Evolutionary conservation across 129 eudicot genomes (phyloP).

Genomic region (Rutidosis leptorrhynchoides): DNA sequence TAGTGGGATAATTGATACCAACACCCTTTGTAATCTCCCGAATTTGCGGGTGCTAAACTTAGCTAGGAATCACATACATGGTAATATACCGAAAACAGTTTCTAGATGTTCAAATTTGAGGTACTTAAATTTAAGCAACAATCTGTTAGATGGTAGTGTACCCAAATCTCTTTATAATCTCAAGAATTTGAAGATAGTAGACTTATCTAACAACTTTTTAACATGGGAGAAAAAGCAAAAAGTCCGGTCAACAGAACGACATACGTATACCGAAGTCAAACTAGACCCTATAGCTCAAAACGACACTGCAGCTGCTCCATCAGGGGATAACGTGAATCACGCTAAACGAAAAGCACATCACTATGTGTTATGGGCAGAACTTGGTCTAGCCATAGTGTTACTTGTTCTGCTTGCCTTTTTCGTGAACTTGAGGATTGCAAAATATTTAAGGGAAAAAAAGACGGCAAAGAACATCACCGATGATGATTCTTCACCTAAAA

Average conservation of each 20-base stretch:
- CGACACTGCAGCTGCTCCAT: conserved; percentile 15
- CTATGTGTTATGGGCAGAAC: conserved; percentile 11
- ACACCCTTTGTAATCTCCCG: conserved; percentile 37
- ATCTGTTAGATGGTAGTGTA: conserved; percentile 31
- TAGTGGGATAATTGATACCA: conserved; percentile 35
- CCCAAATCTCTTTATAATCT: conserved; percentile 23
- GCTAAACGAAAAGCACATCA: background rate
- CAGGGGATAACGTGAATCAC: background rate
- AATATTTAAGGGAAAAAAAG: conserved; percentile 24
- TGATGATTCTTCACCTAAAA: conserved; percentile 23
- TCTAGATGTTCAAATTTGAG: conserved; percentile 26
- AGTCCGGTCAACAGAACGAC: background rate
- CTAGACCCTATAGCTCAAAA: background rate
- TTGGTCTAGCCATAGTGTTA: conserved; percentile 33
- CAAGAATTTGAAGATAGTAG: conserved; percentile 29
- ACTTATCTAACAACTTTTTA: conserved; percentile 29
- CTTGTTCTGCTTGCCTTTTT: conserved; percentile 28
- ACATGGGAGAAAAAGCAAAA: background rate
- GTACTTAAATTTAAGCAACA: conserved; percentile 35
- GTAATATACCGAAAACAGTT: conserved; percentile 29
- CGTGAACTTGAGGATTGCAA: conserved; percentile 19
- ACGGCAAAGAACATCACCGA: background rate
- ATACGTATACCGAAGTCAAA: background rate
- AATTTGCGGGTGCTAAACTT: conserved; percentile 34
- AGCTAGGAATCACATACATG: conserved; percentile 33